These are phyloP conservation scores for Mycena albidolilacea DNA, from an alignment of 768 basidiomycete species.

Conservation along the genomic window DNA sequence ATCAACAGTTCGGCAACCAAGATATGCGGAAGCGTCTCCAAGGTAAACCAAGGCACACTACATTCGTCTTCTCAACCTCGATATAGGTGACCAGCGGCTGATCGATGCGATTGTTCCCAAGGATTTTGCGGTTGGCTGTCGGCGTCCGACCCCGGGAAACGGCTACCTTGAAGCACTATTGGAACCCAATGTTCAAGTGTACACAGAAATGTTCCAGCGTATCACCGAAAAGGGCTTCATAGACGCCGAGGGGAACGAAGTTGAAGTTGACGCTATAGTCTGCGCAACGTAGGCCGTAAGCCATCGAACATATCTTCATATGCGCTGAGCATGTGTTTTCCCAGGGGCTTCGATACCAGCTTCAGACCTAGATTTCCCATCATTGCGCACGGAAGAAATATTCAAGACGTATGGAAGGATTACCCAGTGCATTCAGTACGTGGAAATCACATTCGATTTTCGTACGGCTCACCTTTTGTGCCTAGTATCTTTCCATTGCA, in stretches of 20 bases:
- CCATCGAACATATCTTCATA: background rate
- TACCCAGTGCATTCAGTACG: slow-evolving; percentile 44
- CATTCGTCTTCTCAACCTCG: background rate
- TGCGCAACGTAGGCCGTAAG: slow-evolving; percentile 58
- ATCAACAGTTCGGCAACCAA: slow-evolving; percentile 42
- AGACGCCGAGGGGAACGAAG: slow-evolving; percentile 57
- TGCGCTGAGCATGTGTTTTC: background rate
- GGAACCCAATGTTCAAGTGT: slow-evolving; percentile 61
- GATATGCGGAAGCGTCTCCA: slow-evolving; percentile 43
- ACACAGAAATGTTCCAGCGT: slow-evolving; percentile 57
- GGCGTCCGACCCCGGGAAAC: slow-evolving; percentile 65
- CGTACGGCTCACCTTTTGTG: background rate
- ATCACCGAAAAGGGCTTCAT: slow-evolving; percentile 62
- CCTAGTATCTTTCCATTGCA: slow-evolving; percentile 43
- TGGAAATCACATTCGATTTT: background rate
- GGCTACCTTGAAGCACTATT: slow-evolving; percentile 67
- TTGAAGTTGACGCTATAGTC: slow-evolving; percentile 62
- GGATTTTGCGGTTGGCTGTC: slow-evolving; percentile 61
- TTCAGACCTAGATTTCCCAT: slow-evolving; percentile 44
- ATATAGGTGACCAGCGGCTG: background rate
- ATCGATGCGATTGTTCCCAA: slow-evolving; percentile 11
- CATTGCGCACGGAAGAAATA: slow-evolving; percentile 41
- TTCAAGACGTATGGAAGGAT: slow-evolving; percentile 44
- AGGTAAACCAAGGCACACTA: background rate
- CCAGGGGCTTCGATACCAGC: slow-evolving; percentile 45